Base-by-base conservation (phyloP, 768 basidiomycete genomes). In the Suillus discolor region DNA sequence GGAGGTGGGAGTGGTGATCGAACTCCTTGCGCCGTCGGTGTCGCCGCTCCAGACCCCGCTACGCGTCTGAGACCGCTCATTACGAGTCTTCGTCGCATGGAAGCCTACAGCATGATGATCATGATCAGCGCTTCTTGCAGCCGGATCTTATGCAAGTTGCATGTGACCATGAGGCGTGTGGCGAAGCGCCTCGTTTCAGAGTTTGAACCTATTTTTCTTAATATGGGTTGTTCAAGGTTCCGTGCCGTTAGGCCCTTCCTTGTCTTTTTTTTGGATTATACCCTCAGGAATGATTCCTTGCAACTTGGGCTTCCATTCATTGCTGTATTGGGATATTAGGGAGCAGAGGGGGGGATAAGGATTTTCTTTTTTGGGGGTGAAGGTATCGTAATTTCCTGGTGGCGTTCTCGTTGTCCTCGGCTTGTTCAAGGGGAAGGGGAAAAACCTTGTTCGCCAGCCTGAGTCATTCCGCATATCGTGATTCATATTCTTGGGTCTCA, bases 51-150 rank as follows among this genome's bases (percentile, higher is more conserved):
- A 9, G 63, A 62, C 61, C 65, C 70, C 41, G 39, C 71, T 60
- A 39, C 62, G 71, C 81, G 81, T 63, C 75, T 86, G n/a, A 86
- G 87, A n/a, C 74, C 81, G 87, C 57, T 80, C 82, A 18, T 75
- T 86, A 65, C 81, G 83, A 45, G 81, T 85, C 9, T 86, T 85
- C 70, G 83, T 85, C 15, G 87, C 85, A 60, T 87, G 87, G 86
- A 89, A 89, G 76, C 71, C 79, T 20, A 42, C 57, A 59, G 53
- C 53, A 28, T 39, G 60, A 25, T 20, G 20, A 28, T 60, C 3
- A 28, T 60, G 39, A 59, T 59, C 12, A n/a, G 60, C 41, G 60
- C 31, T 31, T 31, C 59, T n/a, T 31, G 61, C 28, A 28, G 13
- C 60, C 42, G 60, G 60, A 61, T n/a, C 60, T 61, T 18, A 7